Evolutionary conservation across 164 flowering plant species (phyloP).

Genomic region (Hamamelis virginiana): DNA sequence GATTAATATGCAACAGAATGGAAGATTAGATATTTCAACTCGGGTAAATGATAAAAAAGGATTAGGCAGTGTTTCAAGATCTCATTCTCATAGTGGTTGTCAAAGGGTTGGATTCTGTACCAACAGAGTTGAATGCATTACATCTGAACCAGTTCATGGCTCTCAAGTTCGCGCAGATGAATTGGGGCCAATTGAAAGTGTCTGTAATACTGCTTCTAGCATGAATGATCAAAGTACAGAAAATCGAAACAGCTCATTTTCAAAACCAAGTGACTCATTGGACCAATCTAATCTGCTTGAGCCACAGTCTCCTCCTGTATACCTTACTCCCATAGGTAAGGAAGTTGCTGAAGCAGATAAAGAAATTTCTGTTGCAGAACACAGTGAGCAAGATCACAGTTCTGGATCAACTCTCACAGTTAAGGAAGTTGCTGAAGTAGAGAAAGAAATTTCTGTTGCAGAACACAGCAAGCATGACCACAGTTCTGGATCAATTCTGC

Average conservation of each 20-base stretch:
- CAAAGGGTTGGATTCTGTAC: constrained; percentile 5
- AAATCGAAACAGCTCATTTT: constrained; percentile 11
- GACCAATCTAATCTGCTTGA: constrained; percentile 14
- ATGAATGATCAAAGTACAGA: constrained; percentile 8
- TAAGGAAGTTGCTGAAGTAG: constrained; percentile 20
- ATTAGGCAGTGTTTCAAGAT: constrained; percentile 13
- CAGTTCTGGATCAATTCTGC: constrained; percentile 30
- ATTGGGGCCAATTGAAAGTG: constrained; percentile 10
- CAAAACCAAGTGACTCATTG: constrained; percentile 11
- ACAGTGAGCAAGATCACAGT: constrained; percentile 27
- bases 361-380: constrained; percentile 22
- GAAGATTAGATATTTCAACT: constrained; percentile 15
- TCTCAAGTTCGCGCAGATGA: constrained; percentile 19
- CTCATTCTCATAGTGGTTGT: constrained; percentile 11
- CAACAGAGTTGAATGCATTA: constrained; percentile 15
- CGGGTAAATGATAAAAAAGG: constrained; percentile 15
- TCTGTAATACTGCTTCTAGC: constrained; percentile 4
- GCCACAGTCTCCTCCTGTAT: constrained; percentile 16
- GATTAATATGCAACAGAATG: constrained; percentile 17
- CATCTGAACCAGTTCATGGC: constrained; percentile 20
- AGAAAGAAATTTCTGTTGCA: constrained; percentile 21
- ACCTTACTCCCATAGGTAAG: constrained; percentile 18
- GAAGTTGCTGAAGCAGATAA: constrained; percentile 21
- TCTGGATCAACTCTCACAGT: constrained; percentile 31
- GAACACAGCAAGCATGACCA: constrained; percentile 30